Evolutionary conservation across 495 filamentous ascomycete genomes (phyloP).

Genomic region (Filosporella fistucella): DNA sequence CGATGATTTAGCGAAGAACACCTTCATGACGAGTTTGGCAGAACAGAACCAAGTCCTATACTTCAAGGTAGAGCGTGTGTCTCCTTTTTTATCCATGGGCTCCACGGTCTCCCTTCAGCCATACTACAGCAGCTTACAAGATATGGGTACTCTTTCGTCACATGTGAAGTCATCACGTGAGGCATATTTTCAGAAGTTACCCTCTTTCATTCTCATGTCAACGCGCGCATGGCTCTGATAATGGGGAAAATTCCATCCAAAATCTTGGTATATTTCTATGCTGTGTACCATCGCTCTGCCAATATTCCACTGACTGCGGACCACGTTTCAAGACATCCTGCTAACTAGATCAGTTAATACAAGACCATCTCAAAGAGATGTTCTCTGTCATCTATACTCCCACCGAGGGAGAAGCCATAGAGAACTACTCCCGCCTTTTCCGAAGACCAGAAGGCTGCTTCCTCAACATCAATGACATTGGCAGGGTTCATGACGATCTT

Average conservation of each 20-base stretch:
- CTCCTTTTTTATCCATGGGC: no score
- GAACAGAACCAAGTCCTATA: constrained; percentile 80
- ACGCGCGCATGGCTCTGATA: no score
- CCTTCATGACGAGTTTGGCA: constrained; percentile 75
- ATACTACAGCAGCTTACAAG: no score
- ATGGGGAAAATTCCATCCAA: no score
- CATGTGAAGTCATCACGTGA: no score
- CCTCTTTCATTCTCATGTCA: no score
- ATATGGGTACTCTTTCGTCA: no score
- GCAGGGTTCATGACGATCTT: constrained; percentile 58
- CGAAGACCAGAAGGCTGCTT: constrained; percentile 65
- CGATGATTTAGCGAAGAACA: constrained; percentile 70
- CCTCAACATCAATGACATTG: constrained; percentile 52
- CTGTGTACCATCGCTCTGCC: no score
- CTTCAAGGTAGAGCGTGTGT: no score
- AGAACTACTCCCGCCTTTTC: constrained; percentile 78
- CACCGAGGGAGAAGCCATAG: constrained; percentile 87
- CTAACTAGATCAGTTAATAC: constrained; percentile 41
- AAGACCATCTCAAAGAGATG: constrained; percentile 76
- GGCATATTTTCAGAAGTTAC: no score
- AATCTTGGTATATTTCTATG: neutral
- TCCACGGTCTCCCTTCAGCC: no score
- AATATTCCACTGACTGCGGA: no score
- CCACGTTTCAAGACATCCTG: neutral
- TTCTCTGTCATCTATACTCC: constrained; percentile 86